Conservation (phyloP, 148 eudicot species). For the Camellia granthamiana region DNA sequence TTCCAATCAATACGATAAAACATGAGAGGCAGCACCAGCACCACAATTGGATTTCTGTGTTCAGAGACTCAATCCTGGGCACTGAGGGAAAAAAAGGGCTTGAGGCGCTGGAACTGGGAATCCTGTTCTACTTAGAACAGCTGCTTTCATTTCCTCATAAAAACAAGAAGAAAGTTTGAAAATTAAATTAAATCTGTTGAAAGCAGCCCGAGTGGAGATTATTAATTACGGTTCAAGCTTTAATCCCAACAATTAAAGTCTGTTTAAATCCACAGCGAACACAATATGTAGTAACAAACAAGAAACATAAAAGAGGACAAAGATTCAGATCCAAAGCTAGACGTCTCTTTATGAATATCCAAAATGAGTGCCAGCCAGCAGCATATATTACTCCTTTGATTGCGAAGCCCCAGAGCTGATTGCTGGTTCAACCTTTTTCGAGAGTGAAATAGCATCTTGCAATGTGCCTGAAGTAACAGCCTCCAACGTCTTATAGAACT, state of each 20-base stretch:
- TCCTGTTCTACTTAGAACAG: neutral
- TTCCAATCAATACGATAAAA: no score
- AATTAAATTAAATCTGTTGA: neutral
- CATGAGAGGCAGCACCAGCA: no score
- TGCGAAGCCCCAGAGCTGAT: slow-evolving; percentile 42
- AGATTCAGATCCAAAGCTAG: neutral
- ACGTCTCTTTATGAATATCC: neutral
- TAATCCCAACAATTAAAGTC: slow-evolving; percentile 5
- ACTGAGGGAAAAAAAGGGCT: no score
- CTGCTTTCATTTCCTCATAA: neutral
- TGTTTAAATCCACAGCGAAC: neutral
- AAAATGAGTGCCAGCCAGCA: slow-evolving; percentile 7
- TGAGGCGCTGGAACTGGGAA: neutral
- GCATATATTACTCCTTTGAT: slow-evolving; percentile 25
- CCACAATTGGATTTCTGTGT: no score
- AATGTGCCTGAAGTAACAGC: slow-evolving; percentile 41
- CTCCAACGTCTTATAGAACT: slow-evolving; percentile 76
- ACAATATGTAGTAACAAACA: neutral
- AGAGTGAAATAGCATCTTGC: slow-evolving; percentile 25
- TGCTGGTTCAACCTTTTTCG: slow-evolving; percentile 47
- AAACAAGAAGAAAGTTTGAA: neutral
- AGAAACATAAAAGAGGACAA: slow-evolving; percentile 3
- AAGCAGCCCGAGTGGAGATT: neutral
- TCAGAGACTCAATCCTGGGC: no score
- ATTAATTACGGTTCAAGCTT: slow-evolving; percentile 1